Conservation (phyloP, 2,329 filamentous ascomycete genomes). For the Hypomyces perniciosus region DNA sequence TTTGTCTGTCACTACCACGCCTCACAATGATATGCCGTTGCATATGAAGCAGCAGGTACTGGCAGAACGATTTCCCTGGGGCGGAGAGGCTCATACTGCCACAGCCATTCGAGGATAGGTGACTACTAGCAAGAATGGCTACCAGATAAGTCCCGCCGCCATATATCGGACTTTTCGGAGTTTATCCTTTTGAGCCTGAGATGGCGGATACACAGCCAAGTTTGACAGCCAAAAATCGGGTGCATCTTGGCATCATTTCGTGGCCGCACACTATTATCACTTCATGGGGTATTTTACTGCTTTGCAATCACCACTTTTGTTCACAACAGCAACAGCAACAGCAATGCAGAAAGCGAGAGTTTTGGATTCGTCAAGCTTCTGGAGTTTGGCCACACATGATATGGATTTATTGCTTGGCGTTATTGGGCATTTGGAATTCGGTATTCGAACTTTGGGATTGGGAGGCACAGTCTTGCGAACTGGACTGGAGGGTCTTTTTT, state of each 20-base stretch:
- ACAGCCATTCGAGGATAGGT: conserved; percentile 42
- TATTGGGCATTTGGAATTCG: conserved; percentile 8
- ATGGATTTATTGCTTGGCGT: conserved; percentile 7
- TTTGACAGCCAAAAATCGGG: background rate
- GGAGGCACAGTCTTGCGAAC: background rate
- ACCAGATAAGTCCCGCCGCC: conserved; percentile 5
- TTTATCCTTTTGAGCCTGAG: conserved; percentile 6
- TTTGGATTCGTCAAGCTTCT: conserved; percentile 1
- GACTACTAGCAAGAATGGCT: conserved; percentile 14
- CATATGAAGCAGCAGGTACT: conserved; percentile 34
- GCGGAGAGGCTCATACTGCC: conserved; percentile 41
- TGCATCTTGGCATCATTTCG: background rate
- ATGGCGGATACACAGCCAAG: background rate
- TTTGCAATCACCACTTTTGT: conserved; percentile 2
- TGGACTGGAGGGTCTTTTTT: too few species aligned
- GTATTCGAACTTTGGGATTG: conserved; percentile 6
- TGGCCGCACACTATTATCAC: background rate
- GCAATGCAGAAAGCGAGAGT: conserved; percentile 2
- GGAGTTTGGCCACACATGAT: conserved; percentile 9
- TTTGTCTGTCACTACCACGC: conserved; percentile 44
- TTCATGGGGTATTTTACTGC: background rate
- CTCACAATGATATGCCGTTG: conserved; percentile 35
- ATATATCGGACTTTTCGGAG: conserved; percentile 4
- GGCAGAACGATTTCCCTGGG: conserved; percentile 42
- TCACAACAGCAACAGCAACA: conserved; percentile 2